phyloP scores from a whole-genome alignment of 2,329 filamentous ascomycete species.

The Hirsutella minnesotensis region DNA sequence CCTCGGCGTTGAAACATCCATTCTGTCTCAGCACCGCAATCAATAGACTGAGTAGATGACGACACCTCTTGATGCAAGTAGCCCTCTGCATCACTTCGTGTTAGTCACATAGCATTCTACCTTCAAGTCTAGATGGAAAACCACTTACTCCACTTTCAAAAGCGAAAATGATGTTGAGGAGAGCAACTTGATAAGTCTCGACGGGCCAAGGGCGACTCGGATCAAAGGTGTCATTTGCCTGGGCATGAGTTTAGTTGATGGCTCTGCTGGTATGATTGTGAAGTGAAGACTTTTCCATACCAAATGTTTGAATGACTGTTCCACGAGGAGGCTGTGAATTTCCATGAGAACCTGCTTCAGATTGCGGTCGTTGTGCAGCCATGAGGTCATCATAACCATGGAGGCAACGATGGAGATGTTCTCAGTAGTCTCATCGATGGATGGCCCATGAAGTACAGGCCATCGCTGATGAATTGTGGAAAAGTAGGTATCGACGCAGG shows the following conservation, averaged over 20 bases:
- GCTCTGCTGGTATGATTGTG: background rate
- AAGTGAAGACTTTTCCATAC: slow-evolving; percentile 9
- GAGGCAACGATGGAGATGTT: slow-evolving; percentile 15
- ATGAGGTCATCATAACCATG: slow-evolving; percentile 26
- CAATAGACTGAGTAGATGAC: slow-evolving; percentile 22
- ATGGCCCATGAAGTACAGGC: slow-evolving; percentile 26
- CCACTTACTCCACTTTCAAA: slow-evolving; percentile 21
- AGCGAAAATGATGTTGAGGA: slow-evolving; percentile 27
- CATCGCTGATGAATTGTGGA: slow-evolving; percentile 26
- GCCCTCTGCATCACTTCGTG: slow-evolving; percentile 14
- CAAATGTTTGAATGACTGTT: slow-evolving; percentile 15
- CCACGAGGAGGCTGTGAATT: slow-evolving; percentile 20
- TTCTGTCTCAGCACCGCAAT: slow-evolving; percentile 21
- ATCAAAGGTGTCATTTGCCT: slow-evolving; percentile 7
- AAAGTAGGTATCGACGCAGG: slow-evolving; percentile 21
- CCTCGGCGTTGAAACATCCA: slow-evolving; percentile 23
- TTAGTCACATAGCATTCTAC: too few relatives aligned
- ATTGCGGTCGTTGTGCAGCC: slow-evolving; percentile 18
- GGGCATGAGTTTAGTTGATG: background rate
- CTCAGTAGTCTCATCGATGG: slow-evolving; percentile 17
- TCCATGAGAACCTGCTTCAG: slow-evolving; percentile 14
- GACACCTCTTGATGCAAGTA: slow-evolving; percentile 16
- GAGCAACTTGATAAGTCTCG: slow-evolving; percentile 20
- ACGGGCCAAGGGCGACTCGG: slow-evolving; percentile 15
- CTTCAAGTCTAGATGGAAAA: too few relatives aligned